Evolutionary conservation across 2,329 filamentous ascomycete genomes (phyloP), one percentile per base, ranked within the genome.

Genomic region (Tolypocladium tundrense): DNA sequence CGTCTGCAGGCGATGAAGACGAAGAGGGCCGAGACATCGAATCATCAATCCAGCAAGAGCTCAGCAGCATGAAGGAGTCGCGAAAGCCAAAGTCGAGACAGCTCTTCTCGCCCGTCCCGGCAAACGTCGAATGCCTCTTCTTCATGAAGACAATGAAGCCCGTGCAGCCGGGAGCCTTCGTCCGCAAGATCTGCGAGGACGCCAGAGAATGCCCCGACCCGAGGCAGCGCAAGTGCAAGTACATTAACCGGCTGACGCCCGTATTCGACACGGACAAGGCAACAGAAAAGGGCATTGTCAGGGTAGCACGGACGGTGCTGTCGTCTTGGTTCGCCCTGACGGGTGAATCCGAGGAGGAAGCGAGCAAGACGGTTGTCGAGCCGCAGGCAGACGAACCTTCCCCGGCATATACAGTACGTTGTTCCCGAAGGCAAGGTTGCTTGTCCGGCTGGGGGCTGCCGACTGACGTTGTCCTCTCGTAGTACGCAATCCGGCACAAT

Each of bases 401-500:
- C 54, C 61, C 65, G 10, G 66, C 67, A 39, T 70, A 68, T 59
- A 76, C 79, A 61, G 80, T 82, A 69, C 69, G 78, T 70, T 24
- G 3, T 19, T 24, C 54, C 31, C 14, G 2, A 37, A 35, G 16
- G 16, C 27, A 31, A 37, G 21, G 35, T 16, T n/a, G 37, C 14
- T 16, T 19, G 10, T 37, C 45, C 10, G 45, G 2, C 31, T 6
- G 16, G 10, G 7, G 33, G n/a, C 8, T 21, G 13, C n/a, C 21
- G 31, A 8, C 58, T 57, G 41, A 53, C 31, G 14, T 6, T 13
- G 31, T 11, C 41, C 8, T 35, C 37, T 35, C 54, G 13, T 60
- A 93, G 89, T 94, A 91, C 72, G 90, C 89, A n/a, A 92, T 95
- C 64, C 84, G 90, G 51, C 84, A 87, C n/a, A 88, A 83, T 16